These are phyloP conservation scores for Alternaria burnsii DNA, from an alignment of 2,329 filamentous ascomycete species.

Conservation along the genomic window DNA sequence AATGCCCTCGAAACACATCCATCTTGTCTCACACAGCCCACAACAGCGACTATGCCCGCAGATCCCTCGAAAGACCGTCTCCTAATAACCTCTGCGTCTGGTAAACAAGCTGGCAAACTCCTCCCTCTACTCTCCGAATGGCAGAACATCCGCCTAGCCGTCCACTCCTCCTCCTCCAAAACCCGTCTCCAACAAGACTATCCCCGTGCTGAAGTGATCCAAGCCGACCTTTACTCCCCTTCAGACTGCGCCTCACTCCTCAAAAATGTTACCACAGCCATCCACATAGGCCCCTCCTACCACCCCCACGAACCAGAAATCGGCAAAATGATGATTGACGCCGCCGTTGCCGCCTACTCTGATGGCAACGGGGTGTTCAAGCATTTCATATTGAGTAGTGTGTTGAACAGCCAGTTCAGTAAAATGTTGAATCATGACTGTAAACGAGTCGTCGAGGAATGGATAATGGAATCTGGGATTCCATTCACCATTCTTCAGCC, in stretches of 20 bases:
- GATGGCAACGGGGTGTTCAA: conserved; percentile 30
- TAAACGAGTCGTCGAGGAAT: conserved; percentile 49
- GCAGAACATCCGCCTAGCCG: conserved; percentile 47
- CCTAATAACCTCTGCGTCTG: conserved; percentile 51
- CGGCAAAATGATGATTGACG: conserved; percentile 50
- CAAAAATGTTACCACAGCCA: conserved; percentile 39
- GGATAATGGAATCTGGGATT: conserved; percentile 26
- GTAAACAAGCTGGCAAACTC: conserved; percentile 49
- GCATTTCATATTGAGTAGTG: conserved; percentile 50
- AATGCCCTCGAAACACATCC: neutral
- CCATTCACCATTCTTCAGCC: conserved; percentile 21
- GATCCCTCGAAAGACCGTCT: conserved; percentile 43
- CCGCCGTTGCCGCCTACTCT: conserved; percentile 34
- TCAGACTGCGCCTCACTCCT: conserved; percentile 35
- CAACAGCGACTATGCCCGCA: conserved; percentile 17
- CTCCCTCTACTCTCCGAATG: conserved; percentile 47
- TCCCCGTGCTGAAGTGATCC: conserved; percentile 45
- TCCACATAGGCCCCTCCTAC: conserved; percentile 49
- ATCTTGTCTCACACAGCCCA: neutral
- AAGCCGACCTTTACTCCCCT: conserved; percentile 37
- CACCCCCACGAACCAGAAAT: conserved; percentile 46
- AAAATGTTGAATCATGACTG: conserved; percentile 51
- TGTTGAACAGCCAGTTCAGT: conserved; percentile 44
- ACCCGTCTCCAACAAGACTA: conserved; percentile 39
- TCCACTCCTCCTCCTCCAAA: conserved; percentile 38